Percentiles rank a stretch among this genome's conserved stretches.
These are phyloP conservation scores for Gilbertella persicaria DNA, from an alignment of 371 early-diverging fungal genomes.

Conservation along the genomic window DNA sequence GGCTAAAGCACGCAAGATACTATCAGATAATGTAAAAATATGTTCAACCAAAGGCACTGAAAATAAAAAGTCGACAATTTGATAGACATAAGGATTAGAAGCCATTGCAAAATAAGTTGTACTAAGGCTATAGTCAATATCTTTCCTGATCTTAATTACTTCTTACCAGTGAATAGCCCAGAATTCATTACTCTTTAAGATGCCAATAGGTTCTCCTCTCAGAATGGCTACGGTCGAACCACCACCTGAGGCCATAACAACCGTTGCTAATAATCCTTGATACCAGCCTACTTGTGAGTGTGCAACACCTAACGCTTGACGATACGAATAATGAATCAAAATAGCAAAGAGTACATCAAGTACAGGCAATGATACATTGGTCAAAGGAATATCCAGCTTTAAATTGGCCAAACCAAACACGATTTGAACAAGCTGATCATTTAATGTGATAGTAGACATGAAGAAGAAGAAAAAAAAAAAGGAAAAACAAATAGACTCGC, in stretches of 20 bases:
- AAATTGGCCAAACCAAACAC: constrained; percentile 30
- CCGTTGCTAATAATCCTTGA: constrained; percentile 56
- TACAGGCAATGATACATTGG: constrained; percentile 34
- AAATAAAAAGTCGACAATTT: constrained; percentile 34
- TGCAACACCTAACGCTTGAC: constrained; percentile 48
- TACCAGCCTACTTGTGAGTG: constrained; percentile 49
- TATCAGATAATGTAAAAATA: constrained; percentile 51
- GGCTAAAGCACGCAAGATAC: constrained; percentile 44
- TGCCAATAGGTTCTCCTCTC: constrained; percentile 44
- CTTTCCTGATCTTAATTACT: not conserved
- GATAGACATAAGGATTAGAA: constrained; percentile 36
- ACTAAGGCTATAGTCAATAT: constrained; percentile 17
- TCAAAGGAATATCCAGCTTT: constrained; percentile 30
- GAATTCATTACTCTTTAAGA: constrained; percentile 43
- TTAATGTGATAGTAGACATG: constrained; percentile 17
- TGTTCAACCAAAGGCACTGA: constrained; percentile 45
- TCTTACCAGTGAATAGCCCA: constrained; percentile 48
- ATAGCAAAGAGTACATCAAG: constrained; percentile 58
- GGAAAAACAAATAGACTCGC: not conserved
- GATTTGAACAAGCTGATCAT: constrained; percentile 31
- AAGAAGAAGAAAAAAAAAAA: not conserved
- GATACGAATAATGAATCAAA: constrained; percentile 55
- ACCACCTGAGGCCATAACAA: constrained; percentile 60
- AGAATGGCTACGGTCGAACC: constrained; percentile 47
- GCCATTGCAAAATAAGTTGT: constrained; percentile 43